Evolutionary conservation across 2,329 filamentous ascomycete genomes (phyloP).

Genomic region (Xylaria polymorpha): DNA sequence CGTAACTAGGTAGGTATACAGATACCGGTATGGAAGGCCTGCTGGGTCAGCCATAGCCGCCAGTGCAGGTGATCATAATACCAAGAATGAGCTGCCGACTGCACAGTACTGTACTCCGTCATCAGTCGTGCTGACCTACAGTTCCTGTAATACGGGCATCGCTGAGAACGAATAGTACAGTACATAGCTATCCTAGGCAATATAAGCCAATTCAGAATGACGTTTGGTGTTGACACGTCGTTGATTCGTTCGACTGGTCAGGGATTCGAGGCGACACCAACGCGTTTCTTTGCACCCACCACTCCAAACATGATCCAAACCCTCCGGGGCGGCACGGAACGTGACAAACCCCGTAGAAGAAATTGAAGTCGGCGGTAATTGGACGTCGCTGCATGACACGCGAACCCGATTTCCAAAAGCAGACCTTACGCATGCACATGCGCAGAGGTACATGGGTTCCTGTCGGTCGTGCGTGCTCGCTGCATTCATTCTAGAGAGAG

Average conservation of each 20-base stretch:
- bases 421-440: conserved; percentile 21
- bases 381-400: conserved; percentile 30
- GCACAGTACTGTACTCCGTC: conserved; percentile 2
- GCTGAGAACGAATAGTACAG: conserved; percentile 1
- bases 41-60: too few species aligned
- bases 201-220: conserved; percentile 29
- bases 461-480: conserved; percentile 7
- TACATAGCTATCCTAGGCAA: conserved; percentile 14
- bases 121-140: conserved; percentile 14
- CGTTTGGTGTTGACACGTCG: conserved; percentile 42
- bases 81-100: background rate
- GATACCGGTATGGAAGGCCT: too few species aligned
- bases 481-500: conserved; percentile 3
- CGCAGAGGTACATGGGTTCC: conserved; percentile 2
- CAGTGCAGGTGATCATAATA: background rate
- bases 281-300: conserved; percentile 48
- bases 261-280: conserved; percentile 38
- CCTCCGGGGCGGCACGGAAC: conserved; percentile 40
- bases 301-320: conserved; percentile 46
- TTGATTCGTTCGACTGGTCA: conserved; percentile 45
- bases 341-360: conserved; percentile 41
- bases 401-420: conserved; percentile 9
- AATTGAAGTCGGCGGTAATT: conserved; percentile 42
- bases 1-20: too few species aligned
- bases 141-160: background rate